Base-by-base conservation (phyloP, 2,329 filamentous ascomycete genomes). In the Apiospora phragmitis region DNA sequence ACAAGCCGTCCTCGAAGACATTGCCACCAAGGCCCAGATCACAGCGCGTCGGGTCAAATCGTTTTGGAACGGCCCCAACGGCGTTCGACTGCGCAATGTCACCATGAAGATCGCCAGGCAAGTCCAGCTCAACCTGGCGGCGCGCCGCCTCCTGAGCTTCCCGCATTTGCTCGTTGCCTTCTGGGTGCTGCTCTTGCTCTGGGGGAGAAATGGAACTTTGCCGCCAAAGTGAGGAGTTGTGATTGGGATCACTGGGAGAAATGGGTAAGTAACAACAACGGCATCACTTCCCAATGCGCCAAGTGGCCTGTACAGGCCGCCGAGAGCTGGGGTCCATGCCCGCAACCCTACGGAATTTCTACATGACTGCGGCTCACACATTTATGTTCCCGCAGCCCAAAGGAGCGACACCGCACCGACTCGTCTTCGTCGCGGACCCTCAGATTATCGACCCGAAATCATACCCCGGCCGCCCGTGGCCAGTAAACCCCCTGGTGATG, bases 361-460 rank as follows among this genome's bases (percentile, higher is more conserved):
- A 7, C n/a, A 12, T 72, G 51, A 41, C 70, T 21, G 65, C 67
- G 43, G 38, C 59, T 72, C 69, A 70, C 71, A 70, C 35, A 75
- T 42, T 21, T 11, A 69, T 47, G 69, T 70, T 70, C 73, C 71
- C 68, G 69, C 78, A 97, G 96, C 94, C 94, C 69, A 82, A 88
- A 76, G 90, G 87, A 75, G 92, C 95, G 68, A 90, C 88, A 43
- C 96, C 96, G 38, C 95, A 98, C 80, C 93, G 91, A 79, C 87
- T 97, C 75, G 86, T 94, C 75, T 91, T 98, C 79, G 87, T 98
- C 74, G 94, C 95, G 72, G 95, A 98, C 78, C 95, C 95, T 59
- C 95, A 98, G 80, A 88, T 98, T 71, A 94, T 96, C 77, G 95
- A 98, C 81, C 93, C 94, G 69, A 94, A 98, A 81, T 97, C 94